Conservation (phyloP, 768 basidiomycete genomes). For the Termitomyces sp. region DNA sequence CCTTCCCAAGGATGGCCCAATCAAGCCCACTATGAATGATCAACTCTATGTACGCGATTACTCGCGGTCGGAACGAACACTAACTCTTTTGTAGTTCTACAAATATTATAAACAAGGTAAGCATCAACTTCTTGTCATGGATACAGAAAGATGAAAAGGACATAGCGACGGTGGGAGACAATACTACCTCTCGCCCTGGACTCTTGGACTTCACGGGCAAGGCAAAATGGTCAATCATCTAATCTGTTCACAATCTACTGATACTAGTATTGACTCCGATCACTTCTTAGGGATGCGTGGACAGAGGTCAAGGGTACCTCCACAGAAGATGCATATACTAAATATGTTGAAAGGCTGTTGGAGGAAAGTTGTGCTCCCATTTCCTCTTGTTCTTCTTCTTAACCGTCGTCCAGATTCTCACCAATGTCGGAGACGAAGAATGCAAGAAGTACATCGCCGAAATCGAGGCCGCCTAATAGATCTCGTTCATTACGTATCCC, state of each 20-base stretch:
- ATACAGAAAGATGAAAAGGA: not conserved
- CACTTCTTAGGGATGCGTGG: constrained; percentile 76
- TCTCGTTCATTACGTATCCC: not conserved
- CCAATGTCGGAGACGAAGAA: constrained; percentile 41
- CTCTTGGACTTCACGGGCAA: constrained; percentile 83
- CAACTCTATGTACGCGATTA: constrained; percentile 68
- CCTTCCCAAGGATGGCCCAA: constrained; percentile 77
- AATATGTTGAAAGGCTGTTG: constrained; percentile 74
- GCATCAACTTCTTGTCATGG: not conserved
- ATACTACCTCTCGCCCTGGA: constrained; percentile 58
- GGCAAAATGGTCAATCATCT: constrained; percentile 69
- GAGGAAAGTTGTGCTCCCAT: constrained; percentile 36
- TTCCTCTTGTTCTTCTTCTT: not conserved
- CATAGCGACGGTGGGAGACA: constrained; percentile 70
- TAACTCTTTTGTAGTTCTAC: constrained; percentile 67
- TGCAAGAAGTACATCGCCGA: constrained; percentile 51
- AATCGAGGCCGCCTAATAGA: constrained; percentile 45
- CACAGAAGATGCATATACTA: constrained; percentile 62
- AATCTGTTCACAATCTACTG: constrained; percentile 6
- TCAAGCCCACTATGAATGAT: constrained; percentile 67
- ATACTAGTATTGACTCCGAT: not conserved
- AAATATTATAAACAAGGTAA: constrained; percentile 88
- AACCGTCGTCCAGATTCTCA: constrained; percentile 44
- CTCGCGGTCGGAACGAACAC: constrained; percentile 2
- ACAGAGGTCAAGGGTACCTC: constrained; percentile 60